Base-by-base conservation (phyloP, 2,329 filamentous ascomycete genomes). In the Sporothrix inflata region DNA sequence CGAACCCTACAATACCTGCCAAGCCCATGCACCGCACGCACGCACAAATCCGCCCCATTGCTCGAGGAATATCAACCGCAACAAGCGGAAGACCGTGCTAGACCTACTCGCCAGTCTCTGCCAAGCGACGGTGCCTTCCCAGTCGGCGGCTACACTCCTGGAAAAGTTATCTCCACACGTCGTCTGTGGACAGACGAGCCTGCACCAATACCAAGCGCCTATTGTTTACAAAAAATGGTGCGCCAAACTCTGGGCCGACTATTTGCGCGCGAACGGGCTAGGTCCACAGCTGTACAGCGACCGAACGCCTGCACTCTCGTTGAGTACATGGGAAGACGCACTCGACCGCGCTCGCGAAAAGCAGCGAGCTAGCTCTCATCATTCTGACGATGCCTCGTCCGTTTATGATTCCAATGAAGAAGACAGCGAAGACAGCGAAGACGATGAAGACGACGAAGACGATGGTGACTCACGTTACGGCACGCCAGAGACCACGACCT, bases 1-100 rank as follows among this genome's bases (percentile, higher is more conserved):
- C 53, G 53, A 57, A 30, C 53, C 53, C 53, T 57, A 57, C 21
- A 57, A 57, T 57, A 57, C 53, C 53, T 57, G 53, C 24, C 53
- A 57, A 57, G 53, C 53, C 53, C 24, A 27, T 30, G 53, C 53
- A 16, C 53, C 53, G 11, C 27, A 57, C 53, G 53, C 24, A 30
- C 53, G 53, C 14, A 57, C 4, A 27, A 57, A 57, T 16, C 53
- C 53, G 53, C 53, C 53, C 53, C 53, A 57, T 57, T 57, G 53
- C 53, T 30, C 53, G 21, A 30, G 53, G 53, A 57, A 57, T 30
- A 57, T 57, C 53, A 57, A 57, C 53, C 53, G 53, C 21, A 57
- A 57, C 53, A 57, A 57, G 24, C 53, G 53, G 24, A 30, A 16
- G 21, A 27, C 24, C 24, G 53, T 57, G 53, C 24, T 57, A 30